Evolutionary conservation across 345 rosid species (phyloP), one percentile per base, ranked within the genome.

Genomic region (Pugionium cornutum): DNA sequence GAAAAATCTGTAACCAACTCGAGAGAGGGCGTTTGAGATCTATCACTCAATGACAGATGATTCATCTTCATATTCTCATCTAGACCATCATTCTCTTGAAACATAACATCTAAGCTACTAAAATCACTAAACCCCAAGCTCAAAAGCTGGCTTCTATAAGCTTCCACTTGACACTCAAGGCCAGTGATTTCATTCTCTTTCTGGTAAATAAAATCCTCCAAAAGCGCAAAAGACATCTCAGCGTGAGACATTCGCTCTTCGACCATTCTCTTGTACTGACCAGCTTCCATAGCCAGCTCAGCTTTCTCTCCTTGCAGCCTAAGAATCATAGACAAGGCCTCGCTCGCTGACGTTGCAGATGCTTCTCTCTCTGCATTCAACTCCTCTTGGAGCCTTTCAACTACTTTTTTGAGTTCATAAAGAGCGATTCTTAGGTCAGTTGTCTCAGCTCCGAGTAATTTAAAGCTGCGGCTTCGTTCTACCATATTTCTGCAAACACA

Each of bases 301-400:
- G 92, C 86, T 80, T 86, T 89, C 67, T 92, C 96, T 9, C 81
- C 88, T 76, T 92, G 97, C 66, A 92, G 67, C n/a, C 90, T 84
- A 57, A 89, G 68, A 29, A 92, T 92, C 97, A 89, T 89, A 0
- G 96, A 83, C 51, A 92, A 48, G 10, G 98, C 89, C 68, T 92
- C 97, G 4, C 80, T 86, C 0, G 89, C 81, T 8, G 97, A 91
- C 0, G 83, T 67, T 0, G 89, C 66, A 0, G 98, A 70, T 31
- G 97, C 83, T 70, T 92, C 97, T 52, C 97, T 78, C 75, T 92
- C 99, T 37, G 68, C 86, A 49, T 81, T 83, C 53, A 94, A 42
- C 51, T 94, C 99, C 0, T 44, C 40, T 49, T 81, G 78, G 7
- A 92, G 90, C 73, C 81, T 76, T 33, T 85, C 96, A 39, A 89